Conservation (phyloP, 192 early-diverging fungal species). For the Rhizophagus prolifer region DNA sequence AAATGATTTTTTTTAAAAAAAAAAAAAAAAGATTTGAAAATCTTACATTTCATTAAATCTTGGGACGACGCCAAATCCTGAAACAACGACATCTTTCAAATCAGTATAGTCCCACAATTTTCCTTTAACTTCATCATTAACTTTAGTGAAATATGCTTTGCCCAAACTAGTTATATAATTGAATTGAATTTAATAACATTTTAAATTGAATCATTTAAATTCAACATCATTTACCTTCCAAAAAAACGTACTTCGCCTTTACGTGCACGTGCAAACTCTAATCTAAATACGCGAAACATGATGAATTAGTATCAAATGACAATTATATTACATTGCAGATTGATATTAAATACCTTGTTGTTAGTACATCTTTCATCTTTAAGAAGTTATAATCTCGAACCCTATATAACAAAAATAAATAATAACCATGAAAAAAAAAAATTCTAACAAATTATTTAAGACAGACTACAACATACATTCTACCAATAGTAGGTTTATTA, state of each 20-base stretch:
- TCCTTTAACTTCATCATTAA: conserved; percentile 24
- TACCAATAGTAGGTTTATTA: neutral
- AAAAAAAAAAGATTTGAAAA: neutral
- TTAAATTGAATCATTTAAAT: neutral
- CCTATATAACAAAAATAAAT: neutral
- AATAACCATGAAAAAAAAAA: neutral
- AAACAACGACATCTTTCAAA: conserved; percentile 38
- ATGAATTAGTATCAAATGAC: neutral
- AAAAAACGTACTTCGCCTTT: conserved; percentile 38
- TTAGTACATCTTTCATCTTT: conserved; percentile 28
- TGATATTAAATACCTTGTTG: conserved; percentile 30
- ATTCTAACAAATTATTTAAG: neutral
- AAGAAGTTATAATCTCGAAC: conserved; percentile 38
- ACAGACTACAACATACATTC: neutral
- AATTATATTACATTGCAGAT: neutral
- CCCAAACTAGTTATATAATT: conserved; percentile 35
- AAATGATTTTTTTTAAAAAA: no score
- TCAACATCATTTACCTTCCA: conserved; percentile 33
- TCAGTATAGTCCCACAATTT: conserved; percentile 40
- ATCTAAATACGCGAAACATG: conserved; percentile 1
- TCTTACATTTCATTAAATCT: conserved; percentile 39
- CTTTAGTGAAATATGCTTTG: conserved; percentile 40
- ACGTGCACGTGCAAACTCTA: conserved; percentile 32
- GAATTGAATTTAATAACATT: neutral
- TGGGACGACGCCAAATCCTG: conserved; percentile 31